Percentiles rank a stretch among this genome's conserved stretches.
Conservation (phyloP, 768 basidiomycete genomes). For the Hericium rajendrae region DNA sequence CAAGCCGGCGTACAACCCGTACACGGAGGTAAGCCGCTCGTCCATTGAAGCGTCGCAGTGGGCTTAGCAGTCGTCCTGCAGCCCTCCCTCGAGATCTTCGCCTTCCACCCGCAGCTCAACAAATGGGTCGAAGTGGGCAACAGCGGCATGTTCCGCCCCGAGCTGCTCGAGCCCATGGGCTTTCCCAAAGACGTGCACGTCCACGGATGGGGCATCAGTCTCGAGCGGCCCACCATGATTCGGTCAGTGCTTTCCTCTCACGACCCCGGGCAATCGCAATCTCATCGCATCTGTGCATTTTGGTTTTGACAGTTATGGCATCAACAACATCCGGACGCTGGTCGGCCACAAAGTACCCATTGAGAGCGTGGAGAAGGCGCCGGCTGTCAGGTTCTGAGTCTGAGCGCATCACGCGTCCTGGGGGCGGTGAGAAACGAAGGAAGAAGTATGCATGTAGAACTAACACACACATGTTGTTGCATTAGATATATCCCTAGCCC, state of each 20-base stretch:
- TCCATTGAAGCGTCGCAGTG: background rate
- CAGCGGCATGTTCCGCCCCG: constrained; percentile 98
- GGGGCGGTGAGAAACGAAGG: background rate
- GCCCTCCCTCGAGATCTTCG: constrained; percentile 97
- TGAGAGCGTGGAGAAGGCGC: constrained; percentile 78
- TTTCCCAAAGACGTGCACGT: constrained; percentile 94
- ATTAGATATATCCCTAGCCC: background rate
- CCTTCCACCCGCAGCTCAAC: constrained; percentile 88
- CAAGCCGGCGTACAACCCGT: constrained; percentile 98
- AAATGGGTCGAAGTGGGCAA: constrained; percentile 99
- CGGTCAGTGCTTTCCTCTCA: constrained; percentile 39
- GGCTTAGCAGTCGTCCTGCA: constrained; percentile 19
- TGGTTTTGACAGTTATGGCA: constrained; percentile 62
- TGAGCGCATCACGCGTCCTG: background rate
- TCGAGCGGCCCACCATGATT: constrained; percentile 99
- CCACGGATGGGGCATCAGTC: constrained; percentile 90
- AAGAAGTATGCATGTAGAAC: background rate
- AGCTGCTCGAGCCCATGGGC: constrained; percentile 99
- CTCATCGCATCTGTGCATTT: background rate
- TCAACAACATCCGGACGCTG: constrained; percentile 92
- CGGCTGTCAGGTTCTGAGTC: constrained; percentile 79
- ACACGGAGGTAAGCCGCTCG: constrained; percentile 67
- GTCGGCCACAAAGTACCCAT: constrained; percentile 96
- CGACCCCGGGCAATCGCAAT: background rate
- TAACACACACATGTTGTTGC: background rate